Base-by-base conservation (phyloP, 352 stramenopile species). In the Globisporangium nodosum region DNA sequence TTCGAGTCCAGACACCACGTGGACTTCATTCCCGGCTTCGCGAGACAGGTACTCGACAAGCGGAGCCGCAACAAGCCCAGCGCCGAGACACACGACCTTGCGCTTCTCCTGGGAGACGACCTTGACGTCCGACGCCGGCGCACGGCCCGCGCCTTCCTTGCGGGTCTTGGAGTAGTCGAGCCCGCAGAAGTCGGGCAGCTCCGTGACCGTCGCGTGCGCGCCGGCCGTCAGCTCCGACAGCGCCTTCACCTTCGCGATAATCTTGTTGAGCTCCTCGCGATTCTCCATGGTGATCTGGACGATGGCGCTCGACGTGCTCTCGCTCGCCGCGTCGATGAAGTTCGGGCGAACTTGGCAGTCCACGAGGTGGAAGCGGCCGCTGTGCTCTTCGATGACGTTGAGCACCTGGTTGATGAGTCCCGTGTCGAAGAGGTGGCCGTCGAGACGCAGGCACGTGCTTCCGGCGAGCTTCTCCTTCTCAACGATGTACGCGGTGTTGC, bases 391-490 rank as follows among this genome's bases (percentile, higher is more conserved):
- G 56, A 98, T 91, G 15, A 97, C 76, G 73, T 98, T 96, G 13
- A 98, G 73, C 8, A 98, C 72, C 61, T 97, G 85, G 70, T 98
- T 98, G 68, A 99, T 98, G 24, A 98, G 69, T 30, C 92, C 91
- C 11, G 87, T 97, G 81, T 99, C 96, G 68, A 99, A 99, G 40
- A 99, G 74, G 68, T 99, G 95, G 3, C 95, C 96, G 56, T 97
- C 71, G 5, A 97, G 64, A 2, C 87, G 70, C 35, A 97, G 21
- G 47, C 87, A 93, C 1, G 84, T 94, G 66, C 73, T 91, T 11
- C 84, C 84, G 3, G 79, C 85, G 20, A 95, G 69, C 42, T 88
- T 70, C 49, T 83, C 78, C 62, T 88, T 86, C 11, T 83, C 81
- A 59, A 70, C 70, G 49, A 84, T 69, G 58, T 90, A 92, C 52